Evolutionary conservation across 2,329 filamentous ascomycete genomes (phyloP).

Genomic region (Cryphonectria nitschkei): DNA sequence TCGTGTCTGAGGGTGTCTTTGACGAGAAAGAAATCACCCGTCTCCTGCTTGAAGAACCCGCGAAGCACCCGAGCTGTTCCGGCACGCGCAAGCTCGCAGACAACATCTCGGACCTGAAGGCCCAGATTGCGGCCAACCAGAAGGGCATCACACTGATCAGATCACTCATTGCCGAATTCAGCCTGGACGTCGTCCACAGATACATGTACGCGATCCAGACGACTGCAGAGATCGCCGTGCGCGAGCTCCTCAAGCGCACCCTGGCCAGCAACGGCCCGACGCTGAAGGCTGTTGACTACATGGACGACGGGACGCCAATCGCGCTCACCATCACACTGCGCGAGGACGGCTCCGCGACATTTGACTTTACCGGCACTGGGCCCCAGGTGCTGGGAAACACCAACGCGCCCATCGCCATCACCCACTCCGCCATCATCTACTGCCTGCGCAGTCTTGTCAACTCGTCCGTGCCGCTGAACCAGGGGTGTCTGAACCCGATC

Average conservation of each 20-base stretch:
- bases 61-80: slow-evolving; percentile 68
- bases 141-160: slow-evolving; percentile 75
- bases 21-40: slow-evolving; percentile 72
- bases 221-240: slow-evolving; percentile 74
- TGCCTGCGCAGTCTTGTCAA: slow-evolving; percentile 40
- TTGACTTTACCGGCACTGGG: slow-evolving; percentile 38
- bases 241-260: slow-evolving; percentile 67
- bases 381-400: slow-evolving; percentile 41
- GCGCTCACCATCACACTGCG: slow-evolving; percentile 40
- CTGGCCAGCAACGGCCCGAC: slow-evolving; percentile 53
- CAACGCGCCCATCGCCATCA: slow-evolving; percentile 43
- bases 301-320: slow-evolving; percentile 46
- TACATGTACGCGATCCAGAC: slow-evolving; percentile 80
- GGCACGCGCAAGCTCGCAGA: slow-evolving; percentile 70
- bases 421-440: slow-evolving; percentile 45
- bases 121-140: slow-evolving; percentile 75
- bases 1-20: slow-evolving; percentile 70
- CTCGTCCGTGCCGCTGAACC: slow-evolving; percentile 41
- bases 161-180: slow-evolving; percentile 73
- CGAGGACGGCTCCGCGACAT: slow-evolving; percentile 26
- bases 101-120: slow-evolving; percentile 76
- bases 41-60: slow-evolving; percentile 67
- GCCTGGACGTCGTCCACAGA: slow-evolving; percentile 71
- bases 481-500: slow-evolving; percentile 41
- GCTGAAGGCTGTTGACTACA: slow-evolving; percentile 41